These are phyloP conservation scores for Xylaria acuta DNA, from an alignment of 495 filamentous ascomycete species.

Conservation along the genomic window DNA sequence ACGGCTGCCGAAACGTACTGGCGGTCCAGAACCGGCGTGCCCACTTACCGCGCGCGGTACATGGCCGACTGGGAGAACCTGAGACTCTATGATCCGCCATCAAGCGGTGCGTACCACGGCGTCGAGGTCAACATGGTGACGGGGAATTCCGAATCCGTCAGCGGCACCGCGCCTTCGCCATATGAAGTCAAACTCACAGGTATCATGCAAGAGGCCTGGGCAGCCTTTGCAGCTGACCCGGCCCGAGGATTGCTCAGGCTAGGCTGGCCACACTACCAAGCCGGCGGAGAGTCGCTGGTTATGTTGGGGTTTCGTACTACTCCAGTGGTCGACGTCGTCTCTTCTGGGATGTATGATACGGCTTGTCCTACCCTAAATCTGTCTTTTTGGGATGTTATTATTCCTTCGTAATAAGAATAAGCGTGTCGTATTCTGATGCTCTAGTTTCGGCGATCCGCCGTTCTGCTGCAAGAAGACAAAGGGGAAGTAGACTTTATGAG, in stretches of 20 bases:
- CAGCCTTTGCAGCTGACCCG: constrained; percentile 51
- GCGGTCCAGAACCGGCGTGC: constrained; percentile 39
- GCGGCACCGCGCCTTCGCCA: constrained; percentile 41
- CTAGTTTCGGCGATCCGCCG: not conserved
- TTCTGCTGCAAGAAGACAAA: not conserved
- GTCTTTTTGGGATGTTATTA: constrained; percentile 4
- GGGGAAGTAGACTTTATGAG: not conserved
- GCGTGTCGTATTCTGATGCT: not conserved
- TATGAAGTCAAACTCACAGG: not conserved
- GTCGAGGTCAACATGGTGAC: constrained; percentile 57
- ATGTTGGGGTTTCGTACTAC: constrained; percentile 3
- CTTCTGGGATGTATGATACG: constrained; percentile 1
- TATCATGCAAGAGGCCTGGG: constrained; percentile 52
- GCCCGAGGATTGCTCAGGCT: constrained; percentile 35
- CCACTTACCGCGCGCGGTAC: constrained; percentile 54
- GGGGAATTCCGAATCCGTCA: constrained; percentile 48
- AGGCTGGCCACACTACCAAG: constrained; percentile 4
- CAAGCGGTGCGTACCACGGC: constrained; percentile 59
- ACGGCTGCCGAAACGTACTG: constrained; percentile 36
- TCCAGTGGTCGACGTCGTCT: constrained; percentile 8
- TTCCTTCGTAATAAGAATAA: not conserved
- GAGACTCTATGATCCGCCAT: constrained; percentile 43
- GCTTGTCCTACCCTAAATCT: constrained; percentile 4
- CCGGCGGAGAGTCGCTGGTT: constrained; percentile 5
- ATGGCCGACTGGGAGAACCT: constrained; percentile 53